Conservation (phyloP, 768 basidiomycete species). For the Suillus tomentosus region DNA sequence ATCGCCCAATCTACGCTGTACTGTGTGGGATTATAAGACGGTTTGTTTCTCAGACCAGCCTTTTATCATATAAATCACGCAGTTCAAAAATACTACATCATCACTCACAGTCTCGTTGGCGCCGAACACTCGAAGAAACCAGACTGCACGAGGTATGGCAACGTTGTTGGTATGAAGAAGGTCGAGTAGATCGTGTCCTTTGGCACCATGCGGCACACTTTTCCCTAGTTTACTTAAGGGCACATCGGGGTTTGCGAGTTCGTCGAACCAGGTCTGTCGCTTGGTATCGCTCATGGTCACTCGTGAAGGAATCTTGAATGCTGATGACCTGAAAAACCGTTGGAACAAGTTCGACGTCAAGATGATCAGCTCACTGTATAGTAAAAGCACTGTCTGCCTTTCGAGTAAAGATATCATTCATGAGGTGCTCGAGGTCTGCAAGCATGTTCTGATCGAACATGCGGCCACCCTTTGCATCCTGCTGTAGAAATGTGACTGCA, state of each 20-base stretch:
- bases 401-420: slow-evolving; percentile 73
- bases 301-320: slow-evolving; percentile 80
- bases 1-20: slow-evolving; percentile 88
- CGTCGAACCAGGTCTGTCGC: slow-evolving; percentile 80
- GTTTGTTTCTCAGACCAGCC: slow-evolving; percentile 78
- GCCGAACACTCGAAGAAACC: slow-evolving; percentile 86
- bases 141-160: slow-evolving; percentile 79
- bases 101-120: slow-evolving; percentile 77
- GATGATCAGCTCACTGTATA: slow-evolving; percentile 57
- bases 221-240: slow-evolving; percentile 82
- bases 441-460: slow-evolving; percentile 55
- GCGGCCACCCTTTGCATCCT: slow-evolving; percentile 38
- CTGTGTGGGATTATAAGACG: slow-evolving; percentile 77
- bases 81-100: slow-evolving; percentile 2
- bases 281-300: slow-evolving; percentile 81
- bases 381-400: slow-evolving; percentile 55
- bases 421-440: slow-evolving; percentile 66
- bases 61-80: slow-evolving; percentile 26
- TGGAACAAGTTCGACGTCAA: not conserved
- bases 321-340: slow-evolving; percentile 43
- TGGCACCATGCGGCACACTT: slow-evolving; percentile 84
- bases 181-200: slow-evolving; percentile 82
- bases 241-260: slow-evolving; percentile 78
- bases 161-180: slow-evolving; percentile 75
- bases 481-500: slow-evolving; percentile 20